Percentiles rank a stretch among this genome's conserved stretches.
Evolutionary conservation across 768 basidiomycete species (phyloP).

Genomic region (Hericium alpestre): DNA sequence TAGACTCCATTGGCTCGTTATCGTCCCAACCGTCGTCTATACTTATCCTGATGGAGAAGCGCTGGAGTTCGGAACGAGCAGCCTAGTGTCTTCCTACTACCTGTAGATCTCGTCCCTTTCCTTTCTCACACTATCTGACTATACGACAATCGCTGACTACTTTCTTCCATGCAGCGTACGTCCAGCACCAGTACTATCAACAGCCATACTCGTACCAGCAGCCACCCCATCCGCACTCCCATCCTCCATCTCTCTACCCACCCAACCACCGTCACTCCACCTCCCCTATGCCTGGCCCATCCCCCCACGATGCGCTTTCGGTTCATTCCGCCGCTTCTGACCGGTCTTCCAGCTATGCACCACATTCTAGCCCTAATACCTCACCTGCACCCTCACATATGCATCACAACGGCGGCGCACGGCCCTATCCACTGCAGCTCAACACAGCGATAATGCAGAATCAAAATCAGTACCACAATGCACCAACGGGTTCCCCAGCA

Average conservation of each 20-base stretch:
- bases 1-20: too few relatives aligned
- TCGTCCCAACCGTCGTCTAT: too few relatives aligned
- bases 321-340: slow-evolving; percentile 28
- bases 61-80: background rate
- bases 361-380: background rate
- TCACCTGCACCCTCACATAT: background rate
- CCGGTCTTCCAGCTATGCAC: slow-evolving; percentile 15
- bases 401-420: slow-evolving; percentile 14
- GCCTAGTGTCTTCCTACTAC: background rate
- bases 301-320: slow-evolving; percentile 26
- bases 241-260: too few relatives aligned
- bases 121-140: too few relatives aligned
- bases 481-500: slow-evolving; percentile 29
- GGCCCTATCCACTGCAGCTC: slow-evolving; percentile 47
- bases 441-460: slow-evolving; percentile 34
- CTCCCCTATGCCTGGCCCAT: background rate
- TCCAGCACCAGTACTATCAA: background rate
- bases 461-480: slow-evolving; percentile 5
- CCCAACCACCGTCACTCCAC: slow-evolving; percentile 12
- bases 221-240: background rate
- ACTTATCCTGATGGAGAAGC: too few relatives aligned
- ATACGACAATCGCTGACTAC: background rate
- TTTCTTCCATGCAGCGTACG: background rate
- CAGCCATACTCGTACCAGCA: background rate
- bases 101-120: too few relatives aligned